Evolutionary conservation across 139 green algal genomes (phyloP), one percentile per base, ranked within the genome.

Genomic region (Chlorella sp.): DNA sequence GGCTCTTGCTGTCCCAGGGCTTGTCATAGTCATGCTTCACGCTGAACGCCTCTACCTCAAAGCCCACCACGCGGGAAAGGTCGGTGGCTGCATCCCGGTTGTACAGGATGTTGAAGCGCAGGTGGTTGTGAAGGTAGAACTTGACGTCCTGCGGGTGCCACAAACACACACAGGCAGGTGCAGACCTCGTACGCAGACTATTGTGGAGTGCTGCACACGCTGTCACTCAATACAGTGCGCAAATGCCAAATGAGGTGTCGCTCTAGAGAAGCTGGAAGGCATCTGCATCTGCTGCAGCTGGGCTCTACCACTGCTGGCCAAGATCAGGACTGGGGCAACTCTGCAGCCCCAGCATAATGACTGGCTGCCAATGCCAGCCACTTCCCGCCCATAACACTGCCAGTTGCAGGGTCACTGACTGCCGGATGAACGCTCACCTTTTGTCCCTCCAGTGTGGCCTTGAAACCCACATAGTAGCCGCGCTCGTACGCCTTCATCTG

Each of bases 71-170:
- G 31, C 95, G 78, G 0, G 87, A 81, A 2, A 94, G 77, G 75
- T 95, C 88, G 1, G 88, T 96, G n/a, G 86, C 73, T 20, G 49
- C 33, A 69, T 99, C 93, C 67, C 89, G 86, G 83, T 99, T 93
- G 80, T 96, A 97, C 50, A 98, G 82, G 72, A 99, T 94, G 29
- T 86, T 97, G 89, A 98, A 99, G 31, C 88, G 82, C 67, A 99
- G 77, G 82, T 99, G 95, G 77, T 99, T 99, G 87, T 99, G 80
- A 30, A 99, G 61, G 81, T 90, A 96, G 59, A 87, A 82, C 70
- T 91, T 91, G 49, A 90, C 80, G 69, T 90, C 76, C 42, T 55
- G 42, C 42, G 10, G 10, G 10, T 55, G 10, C 10, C 10, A 17
- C 10, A 55, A 55, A 55, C 10, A 17, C 42, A 55, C 17, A 10